Evolutionary conservation across 345 rosid genomes (phyloP).

Genomic region (Linum tenue): DNA sequence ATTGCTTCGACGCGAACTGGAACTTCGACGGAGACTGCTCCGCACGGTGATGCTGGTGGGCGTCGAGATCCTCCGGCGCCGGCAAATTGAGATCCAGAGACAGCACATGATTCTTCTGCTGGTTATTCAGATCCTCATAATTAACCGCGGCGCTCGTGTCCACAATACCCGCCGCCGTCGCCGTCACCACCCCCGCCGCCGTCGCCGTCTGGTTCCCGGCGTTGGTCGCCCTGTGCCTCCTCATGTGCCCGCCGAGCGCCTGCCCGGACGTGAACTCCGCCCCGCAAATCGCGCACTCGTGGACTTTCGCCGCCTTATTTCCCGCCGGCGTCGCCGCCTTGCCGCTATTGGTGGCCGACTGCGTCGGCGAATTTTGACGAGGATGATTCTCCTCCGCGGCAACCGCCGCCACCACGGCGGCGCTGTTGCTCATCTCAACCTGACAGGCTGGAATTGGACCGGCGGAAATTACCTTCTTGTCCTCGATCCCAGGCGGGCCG

Average conservation of each 20-base stretch:
- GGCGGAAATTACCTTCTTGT: background rate
- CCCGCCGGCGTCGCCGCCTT: too few relatives aligned
- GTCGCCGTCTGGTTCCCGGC: constrained; percentile 24
- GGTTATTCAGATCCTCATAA: background rate
- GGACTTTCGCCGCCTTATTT: constrained; percentile 39
- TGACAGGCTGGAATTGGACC: too few relatives aligned
- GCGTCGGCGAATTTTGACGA: too few relatives aligned
- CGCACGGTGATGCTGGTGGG: constrained; percentile 20
- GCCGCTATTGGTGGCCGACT: too few relatives aligned
- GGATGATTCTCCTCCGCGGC: too few relatives aligned
- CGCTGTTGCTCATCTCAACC: too few relatives aligned
- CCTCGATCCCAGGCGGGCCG: background rate
- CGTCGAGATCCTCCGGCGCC: constrained; percentile 60
- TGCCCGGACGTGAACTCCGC: constrained; percentile 89
- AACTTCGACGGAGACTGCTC: background rate
- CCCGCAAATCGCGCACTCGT: constrained; percentile 87
- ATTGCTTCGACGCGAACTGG: constrained; percentile 11
- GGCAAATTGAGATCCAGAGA: constrained; percentile 95
- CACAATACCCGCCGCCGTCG: too few relatives aligned
- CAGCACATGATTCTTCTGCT: constrained; percentile 45
- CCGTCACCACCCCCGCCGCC: constrained; percentile 7
- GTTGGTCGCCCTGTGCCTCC: constrained; percentile 62
- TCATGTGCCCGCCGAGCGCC: constrained; percentile 99
- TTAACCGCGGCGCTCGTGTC: too few relatives aligned
- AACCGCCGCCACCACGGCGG: too few relatives aligned